These are phyloP conservation scores for Vitis hybrid DNA, from an alignment of 177 flowering plant species.

Conservation along the genomic window DNA sequence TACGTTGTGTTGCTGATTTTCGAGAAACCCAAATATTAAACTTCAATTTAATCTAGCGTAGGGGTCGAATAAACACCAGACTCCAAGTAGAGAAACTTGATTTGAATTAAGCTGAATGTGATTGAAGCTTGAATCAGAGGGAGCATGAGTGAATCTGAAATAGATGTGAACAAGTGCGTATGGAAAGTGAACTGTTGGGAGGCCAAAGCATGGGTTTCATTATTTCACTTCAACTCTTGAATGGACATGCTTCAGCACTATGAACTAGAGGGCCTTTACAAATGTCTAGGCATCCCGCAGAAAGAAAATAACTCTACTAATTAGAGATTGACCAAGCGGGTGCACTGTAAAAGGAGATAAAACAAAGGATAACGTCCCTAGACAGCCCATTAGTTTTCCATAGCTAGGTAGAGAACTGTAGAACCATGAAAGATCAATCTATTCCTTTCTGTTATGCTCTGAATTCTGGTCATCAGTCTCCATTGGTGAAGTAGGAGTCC, in stretches of 20 bases:
- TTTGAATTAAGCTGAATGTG: no score
- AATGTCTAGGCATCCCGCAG: conserved; percentile 91
- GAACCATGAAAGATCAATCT: conserved; percentile 75
- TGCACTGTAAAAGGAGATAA: conserved; percentile 80
- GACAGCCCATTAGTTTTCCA: conserved; percentile 87
- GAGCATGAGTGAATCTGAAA: no score
- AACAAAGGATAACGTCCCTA: conserved; percentile 84
- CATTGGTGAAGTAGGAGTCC: conserved; percentile 85
- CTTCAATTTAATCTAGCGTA: no score
- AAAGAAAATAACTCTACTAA: conserved; percentile 53
- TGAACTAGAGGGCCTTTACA: conserved; percentile 87
- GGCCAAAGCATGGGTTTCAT: no score
- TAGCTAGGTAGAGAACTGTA: conserved; percentile 83
- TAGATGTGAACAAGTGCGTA: no score
- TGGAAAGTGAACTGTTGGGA: no score
- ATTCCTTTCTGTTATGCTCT: conserved; percentile 56
- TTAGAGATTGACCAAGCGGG: conserved; percentile 76
- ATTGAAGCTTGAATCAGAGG: no score
- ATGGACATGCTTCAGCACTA: conserved; percentile 82
- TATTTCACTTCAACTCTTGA: conserved; percentile 88
- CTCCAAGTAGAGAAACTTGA: no score
- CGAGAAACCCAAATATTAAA: no score
- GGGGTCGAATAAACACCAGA: no score
- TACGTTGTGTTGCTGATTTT: no score
- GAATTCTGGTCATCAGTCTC: conserved; percentile 75